Base-by-base conservation (phyloP, 176 grass and related monocot genomes). In the Dendrocalamus sinicus region DNA sequence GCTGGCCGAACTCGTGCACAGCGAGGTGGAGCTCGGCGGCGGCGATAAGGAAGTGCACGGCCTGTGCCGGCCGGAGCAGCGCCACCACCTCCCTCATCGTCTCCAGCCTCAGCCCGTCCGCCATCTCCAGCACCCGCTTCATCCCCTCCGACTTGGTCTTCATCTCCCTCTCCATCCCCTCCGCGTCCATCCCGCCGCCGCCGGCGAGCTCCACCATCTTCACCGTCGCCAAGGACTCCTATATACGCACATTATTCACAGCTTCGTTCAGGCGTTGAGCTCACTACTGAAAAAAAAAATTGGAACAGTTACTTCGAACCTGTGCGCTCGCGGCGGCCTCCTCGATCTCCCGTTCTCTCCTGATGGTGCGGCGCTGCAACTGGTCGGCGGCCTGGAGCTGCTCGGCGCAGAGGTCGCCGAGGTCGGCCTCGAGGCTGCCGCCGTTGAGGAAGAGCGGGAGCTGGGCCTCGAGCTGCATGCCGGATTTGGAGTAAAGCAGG, bases 1-100 rank as follows among this genome's bases (percentile, higher is more conserved):
- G 85, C 62, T 26, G 86, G 5, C 92, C 90, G 57, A 89, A 97
- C 74, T 90, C 70, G 72, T 92, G 95, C 78, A 97, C 84, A 19
- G 84, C 40, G 77, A 89, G 86, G 74, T 89, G 90, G 69, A 97
- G 86, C 86, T 97, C 95, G 5, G 89, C 92, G 45, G 90, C 90
- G 30, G 90, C 88, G 67, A 93, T 84, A 81, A 97, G 86, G 84
- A 94, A 97, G 83, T 94, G 92, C 78, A 92, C 73, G 67, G 92
- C 90, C 84, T 94, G 92, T 46, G 20, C 10, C 9, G 80, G 90
- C 22, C 60, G 84, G 81, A 97, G 85, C 80, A 94, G 77, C 84
- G 70, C 89, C 88, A 97, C 84, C 80, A 94, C 87, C 86, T 26
- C 78, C 52, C 84, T 86, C 26, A 97, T 50, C 13, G 92, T 94